Conservation (phyloP, 805 yeast species). For the Monosporozyma aerobia region DNA sequence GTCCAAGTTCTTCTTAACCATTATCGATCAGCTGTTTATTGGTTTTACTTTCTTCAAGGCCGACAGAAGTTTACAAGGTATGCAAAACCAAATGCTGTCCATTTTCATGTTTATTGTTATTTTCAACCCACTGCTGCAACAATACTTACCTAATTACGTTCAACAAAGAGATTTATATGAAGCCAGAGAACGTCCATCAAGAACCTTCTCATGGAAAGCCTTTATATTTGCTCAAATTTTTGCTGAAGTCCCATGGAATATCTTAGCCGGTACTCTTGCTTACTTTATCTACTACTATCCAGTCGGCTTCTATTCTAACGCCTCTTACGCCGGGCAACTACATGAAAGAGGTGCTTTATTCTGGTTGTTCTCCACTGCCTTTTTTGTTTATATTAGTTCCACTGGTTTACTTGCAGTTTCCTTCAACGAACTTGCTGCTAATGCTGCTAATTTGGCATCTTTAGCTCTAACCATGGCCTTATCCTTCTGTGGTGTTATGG, state of each 20-base stretch:
- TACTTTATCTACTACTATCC: slow-evolving; percentile 66
- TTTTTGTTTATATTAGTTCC: slow-evolving; percentile 47
- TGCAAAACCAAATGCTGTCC: slow-evolving; percentile 78
- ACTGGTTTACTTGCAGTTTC: slow-evolving; percentile 53
- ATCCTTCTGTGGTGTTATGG: slow-evolving; percentile 73
- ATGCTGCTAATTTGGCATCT: slow-evolving; percentile 54
- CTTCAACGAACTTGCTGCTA: slow-evolving; percentile 47
- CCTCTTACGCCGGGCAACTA: slow-evolving; percentile 40
- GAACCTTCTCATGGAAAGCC: slow-evolving; percentile 58
- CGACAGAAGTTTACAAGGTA: slow-evolving; percentile 49
- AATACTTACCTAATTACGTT: slow-evolving; percentile 53
- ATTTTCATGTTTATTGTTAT: slow-evolving; percentile 58
- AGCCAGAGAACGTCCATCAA: slow-evolving; percentile 65
- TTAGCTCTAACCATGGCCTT: slow-evolving; percentile 53
- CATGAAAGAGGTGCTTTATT: slow-evolving; percentile 50
- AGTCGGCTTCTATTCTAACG: slow-evolving; percentile 54
- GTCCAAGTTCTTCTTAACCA: slow-evolving; percentile 48
- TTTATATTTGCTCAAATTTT: slow-evolving; percentile 53
- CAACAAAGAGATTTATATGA: slow-evolving; percentile 59
- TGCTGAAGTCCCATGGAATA: slow-evolving; percentile 59
- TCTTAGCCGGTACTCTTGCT: slow-evolving; percentile 51
- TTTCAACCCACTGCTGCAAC: slow-evolving; percentile 50
- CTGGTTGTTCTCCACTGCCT: slow-evolving; percentile 38
- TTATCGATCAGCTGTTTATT: slow-evolving; percentile 51
- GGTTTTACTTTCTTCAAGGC: slow-evolving; percentile 73